These are phyloP conservation scores for Colletotrichum tropicicola DNA, from an alignment of 2,329 filamentous ascomycete genomes.

Conservation along the genomic window DNA sequence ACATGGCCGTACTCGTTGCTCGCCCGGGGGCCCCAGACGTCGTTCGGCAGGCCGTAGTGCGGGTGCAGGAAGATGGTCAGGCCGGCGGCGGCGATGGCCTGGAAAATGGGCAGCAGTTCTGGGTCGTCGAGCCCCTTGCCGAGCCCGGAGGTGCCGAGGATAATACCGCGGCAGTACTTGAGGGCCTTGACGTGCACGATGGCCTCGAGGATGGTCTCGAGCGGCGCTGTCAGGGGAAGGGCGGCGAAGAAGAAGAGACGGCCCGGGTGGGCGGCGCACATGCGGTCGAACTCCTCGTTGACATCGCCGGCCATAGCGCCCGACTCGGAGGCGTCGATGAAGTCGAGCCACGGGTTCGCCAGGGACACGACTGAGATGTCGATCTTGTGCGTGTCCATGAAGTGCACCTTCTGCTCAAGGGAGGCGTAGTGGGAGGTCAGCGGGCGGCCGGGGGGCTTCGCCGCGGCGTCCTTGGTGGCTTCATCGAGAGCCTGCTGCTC, in stretches of 20 bases:
- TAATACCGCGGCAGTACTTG: conserved; percentile 81
- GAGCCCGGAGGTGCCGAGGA: conserved; percentile 85
- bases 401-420: conserved; percentile 80
- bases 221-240: conserved; percentile 77
- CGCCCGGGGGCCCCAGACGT: conserved; percentile 79
- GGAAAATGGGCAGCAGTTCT: conserved; percentile 75
- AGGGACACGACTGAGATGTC: conserved; percentile 86
- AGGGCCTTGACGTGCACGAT: conserved; percentile 70
- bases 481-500: conserved; percentile 57
- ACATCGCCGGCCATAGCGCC: conserved; percentile 71
- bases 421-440: conserved; percentile 87
- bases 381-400: conserved; percentile 88
- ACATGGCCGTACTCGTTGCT: conserved; percentile 83
- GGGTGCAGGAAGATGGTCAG: conserved; percentile 87
- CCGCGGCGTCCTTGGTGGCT: conserved; percentile 61
- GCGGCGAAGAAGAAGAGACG: conserved; percentile 85
- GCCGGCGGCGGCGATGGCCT: conserved; percentile 69
- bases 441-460: conserved; percentile 77
- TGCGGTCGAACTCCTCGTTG: conserved; percentile 79
- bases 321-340: conserved; percentile 70
- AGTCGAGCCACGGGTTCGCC: conserved; percentile 95
- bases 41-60: conserved; percentile 86
- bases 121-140: conserved; percentile 84
- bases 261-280: conserved; percentile 73
- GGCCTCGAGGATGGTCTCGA: conserved; percentile 69